phyloP scores from a whole-genome alignment of 768 basidiomycete species.

The Suillus discolor region DNA sequence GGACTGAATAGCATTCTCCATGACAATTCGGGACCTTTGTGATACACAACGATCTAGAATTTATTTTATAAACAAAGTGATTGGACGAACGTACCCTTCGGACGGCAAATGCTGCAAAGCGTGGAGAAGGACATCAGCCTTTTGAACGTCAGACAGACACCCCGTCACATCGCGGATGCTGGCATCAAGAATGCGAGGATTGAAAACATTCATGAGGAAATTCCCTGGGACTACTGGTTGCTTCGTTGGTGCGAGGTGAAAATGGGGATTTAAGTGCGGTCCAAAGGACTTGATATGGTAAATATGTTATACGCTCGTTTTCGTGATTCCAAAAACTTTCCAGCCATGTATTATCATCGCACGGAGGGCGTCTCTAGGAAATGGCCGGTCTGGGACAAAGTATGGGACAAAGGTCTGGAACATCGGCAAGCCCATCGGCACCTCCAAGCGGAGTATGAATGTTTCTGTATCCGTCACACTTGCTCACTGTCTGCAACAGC shows the following conservation, averaged over 20 bases:
- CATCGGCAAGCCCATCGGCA: too few relatives aligned
- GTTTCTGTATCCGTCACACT: too few relatives aligned
- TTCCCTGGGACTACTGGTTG: background rate
- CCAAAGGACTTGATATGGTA: background rate
- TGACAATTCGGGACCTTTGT: slow-evolving; percentile 33
- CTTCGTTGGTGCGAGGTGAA: background rate
- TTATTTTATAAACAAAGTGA: background rate
- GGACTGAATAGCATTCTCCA: slow-evolving; percentile 75
- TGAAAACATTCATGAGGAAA: slow-evolving; percentile 60
- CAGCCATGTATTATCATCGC: background rate
- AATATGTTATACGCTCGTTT: background rate
- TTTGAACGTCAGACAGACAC: slow-evolving; percentile 62
- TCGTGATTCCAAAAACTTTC: background rate
- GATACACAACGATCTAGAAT: slow-evolving; percentile 6
- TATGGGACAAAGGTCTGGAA: too few relatives aligned
- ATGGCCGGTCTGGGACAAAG: too few relatives aligned
- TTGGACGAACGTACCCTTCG: slow-evolving; percentile 52
- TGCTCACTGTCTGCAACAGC: too few relatives aligned
- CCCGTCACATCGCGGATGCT: slow-evolving; percentile 69
- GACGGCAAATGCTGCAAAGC: slow-evolving; percentile 82
- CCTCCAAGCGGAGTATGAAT: too few relatives aligned
- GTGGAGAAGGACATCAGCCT: slow-evolving; percentile 70
- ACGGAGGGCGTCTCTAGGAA: too few relatives aligned
- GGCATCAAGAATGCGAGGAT: slow-evolving; percentile 76
- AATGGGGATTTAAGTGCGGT: slow-evolving; percentile 1